These are phyloP conservation scores for Rubus parviflorus DNA, from an alignment of 306 rosid species.

Conservation along the genomic window DNA sequence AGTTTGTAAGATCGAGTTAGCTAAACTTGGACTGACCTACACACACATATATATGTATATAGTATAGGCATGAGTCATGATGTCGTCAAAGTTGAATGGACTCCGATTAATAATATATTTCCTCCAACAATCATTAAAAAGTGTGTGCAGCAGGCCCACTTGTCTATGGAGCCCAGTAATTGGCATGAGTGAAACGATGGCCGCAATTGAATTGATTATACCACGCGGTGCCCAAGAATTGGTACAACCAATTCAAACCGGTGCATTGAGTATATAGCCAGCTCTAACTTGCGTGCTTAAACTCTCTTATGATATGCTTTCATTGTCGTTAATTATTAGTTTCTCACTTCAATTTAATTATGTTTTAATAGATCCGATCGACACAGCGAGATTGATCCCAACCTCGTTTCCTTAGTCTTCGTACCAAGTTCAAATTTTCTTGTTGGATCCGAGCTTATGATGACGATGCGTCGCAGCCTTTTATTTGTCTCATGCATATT, in stretches of 20 bases:
- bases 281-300: neutral
- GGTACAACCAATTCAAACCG: too few species aligned
- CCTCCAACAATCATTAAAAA: too few species aligned
- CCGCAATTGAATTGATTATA: too few species aligned
- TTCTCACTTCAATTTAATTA: neutral
- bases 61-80: neutral
- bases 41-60: too few species aligned
- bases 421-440: neutral
- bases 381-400: neutral
- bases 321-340: neutral
- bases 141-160: too few species aligned
- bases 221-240: too few species aligned
- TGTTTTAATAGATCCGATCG: neutral
- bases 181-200: too few species aligned
- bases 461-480: neutral
- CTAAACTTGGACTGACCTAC: neutral
- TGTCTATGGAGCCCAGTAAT: too few species aligned
- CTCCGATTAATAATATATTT: neutral
- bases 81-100: neutral
- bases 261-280: too few species aligned
- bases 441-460: neutral
- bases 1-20: neutral
- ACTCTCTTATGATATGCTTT: neutral
- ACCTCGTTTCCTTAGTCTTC: neutral
- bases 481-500: neutral